Evolutionary conservation across 768 basidiomycete genomes (phyloP).

Genomic region (Lactifluus subvellereus): DNA sequence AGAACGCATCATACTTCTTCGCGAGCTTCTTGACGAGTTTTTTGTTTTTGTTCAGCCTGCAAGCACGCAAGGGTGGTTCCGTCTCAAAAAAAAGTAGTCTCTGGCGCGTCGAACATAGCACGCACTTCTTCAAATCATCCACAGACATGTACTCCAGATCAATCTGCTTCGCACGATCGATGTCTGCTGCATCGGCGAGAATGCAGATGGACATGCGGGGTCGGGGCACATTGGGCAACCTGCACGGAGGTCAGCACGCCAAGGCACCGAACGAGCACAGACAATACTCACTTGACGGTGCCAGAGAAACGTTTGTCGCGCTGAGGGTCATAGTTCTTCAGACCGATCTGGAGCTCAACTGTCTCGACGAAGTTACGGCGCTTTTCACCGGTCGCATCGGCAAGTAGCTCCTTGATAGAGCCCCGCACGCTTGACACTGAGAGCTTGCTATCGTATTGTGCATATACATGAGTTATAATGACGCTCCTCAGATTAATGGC

Average conservation of each 20-base stretch:
- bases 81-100: background rate
- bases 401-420: slow-evolving; percentile 88
- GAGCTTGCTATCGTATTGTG: slow-evolving; percentile 57
- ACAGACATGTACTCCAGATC: slow-evolving; percentile 99
- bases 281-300: slow-evolving; percentile 80
- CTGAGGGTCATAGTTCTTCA: slow-evolving; percentile 99
- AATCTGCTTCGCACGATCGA: slow-evolving; percentile 97
- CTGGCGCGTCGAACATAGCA: background rate
- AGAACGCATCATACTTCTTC: slow-evolving; percentile 99
- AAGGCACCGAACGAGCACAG: background rate
- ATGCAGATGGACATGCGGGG: slow-evolving; percentile 99
- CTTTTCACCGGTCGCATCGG: slow-evolving; percentile 79
- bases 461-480: background rate
- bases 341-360: slow-evolving; percentile 91
- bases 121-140: slow-evolving; percentile 97
- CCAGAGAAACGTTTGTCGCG: slow-evolving; percentile 99
- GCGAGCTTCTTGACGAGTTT: slow-evolving; percentile 99
- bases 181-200: slow-evolving; percentile 97
- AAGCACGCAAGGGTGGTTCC: background rate
- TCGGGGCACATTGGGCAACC: slow-evolving; percentile 94
- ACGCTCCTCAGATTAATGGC: background rate
- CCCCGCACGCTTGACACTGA: slow-evolving; percentile 99
- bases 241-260: slow-evolving; percentile 29
- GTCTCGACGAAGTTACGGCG: slow-evolving; percentile 95
- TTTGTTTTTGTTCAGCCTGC: slow-evolving; percentile 98